Conservation (phyloP, 2,329 filamentous ascomycete genomes). For the Pseudocercospora fuligena region DNA sequence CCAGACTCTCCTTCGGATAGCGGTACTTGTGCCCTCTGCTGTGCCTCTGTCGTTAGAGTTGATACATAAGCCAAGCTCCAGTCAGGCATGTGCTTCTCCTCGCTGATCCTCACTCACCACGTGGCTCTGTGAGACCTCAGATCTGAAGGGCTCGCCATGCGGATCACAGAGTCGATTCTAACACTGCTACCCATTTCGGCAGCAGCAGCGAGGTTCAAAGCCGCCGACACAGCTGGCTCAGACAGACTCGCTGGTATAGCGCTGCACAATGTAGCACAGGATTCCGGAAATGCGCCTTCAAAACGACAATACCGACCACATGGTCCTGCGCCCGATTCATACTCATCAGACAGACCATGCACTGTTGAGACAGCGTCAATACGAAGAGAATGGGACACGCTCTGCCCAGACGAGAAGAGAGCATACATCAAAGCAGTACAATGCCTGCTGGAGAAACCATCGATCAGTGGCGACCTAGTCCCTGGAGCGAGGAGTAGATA, state of each 20-base stretch:
- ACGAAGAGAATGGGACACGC: slow-evolving; percentile 49
- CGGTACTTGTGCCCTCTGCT: background rate
- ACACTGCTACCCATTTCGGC: slow-evolving; percentile 13
- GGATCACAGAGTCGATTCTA: slow-evolving; percentile 16
- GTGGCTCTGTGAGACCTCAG: background rate
- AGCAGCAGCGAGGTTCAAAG: slow-evolving; percentile 27
- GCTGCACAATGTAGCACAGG: slow-evolving; percentile 34
- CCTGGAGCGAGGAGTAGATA: slow-evolving; percentile 36
- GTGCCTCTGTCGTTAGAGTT: background rate
- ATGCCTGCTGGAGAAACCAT: slow-evolving; percentile 37
- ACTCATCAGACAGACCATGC: slow-evolving; percentile 5
- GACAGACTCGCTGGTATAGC: slow-evolving; percentile 33
- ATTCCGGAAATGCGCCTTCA: background rate
- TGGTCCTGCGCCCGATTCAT: background rate
- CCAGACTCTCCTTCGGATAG: background rate
- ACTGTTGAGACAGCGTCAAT: slow-evolving; percentile 44
- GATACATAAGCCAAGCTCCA: slow-evolving; percentile 4
- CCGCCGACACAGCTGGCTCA: slow-evolving; percentile 34
- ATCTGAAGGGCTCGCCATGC: slow-evolving; percentile 17
- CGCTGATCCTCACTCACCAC: slow-evolving; percentile 11
- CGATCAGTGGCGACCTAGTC: slow-evolving; percentile 29
- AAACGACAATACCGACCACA: background rate
- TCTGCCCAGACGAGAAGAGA: slow-evolving; percentile 34
- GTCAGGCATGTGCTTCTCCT: slow-evolving; percentile 2
- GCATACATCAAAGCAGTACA: slow-evolving; percentile 39